These are phyloP conservation scores for Butyriboletus appendiculatus DNA, from an alignment of 1,284 basidiomycete species.

Conservation along the genomic window DNA sequence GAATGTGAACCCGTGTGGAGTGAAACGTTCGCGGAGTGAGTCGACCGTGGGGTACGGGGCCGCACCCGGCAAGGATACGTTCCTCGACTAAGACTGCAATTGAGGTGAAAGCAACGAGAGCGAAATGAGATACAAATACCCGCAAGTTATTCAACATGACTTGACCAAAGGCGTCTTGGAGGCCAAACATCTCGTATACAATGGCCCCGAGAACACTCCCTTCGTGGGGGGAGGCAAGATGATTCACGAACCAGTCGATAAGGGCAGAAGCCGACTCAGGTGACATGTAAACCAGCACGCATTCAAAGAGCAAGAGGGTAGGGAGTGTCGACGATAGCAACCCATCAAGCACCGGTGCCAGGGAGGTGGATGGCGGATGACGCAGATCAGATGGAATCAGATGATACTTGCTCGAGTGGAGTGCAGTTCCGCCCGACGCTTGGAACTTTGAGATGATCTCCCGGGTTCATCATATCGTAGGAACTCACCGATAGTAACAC, in stretches of 20 bases:
- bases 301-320: conserved; percentile 88
- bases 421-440: conserved; percentile 70
- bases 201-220: conserved; percentile 50
- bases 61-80: conserved; percentile 75
- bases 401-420: conserved; percentile 69
- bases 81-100: conserved; percentile 56
- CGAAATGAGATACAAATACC: conserved; percentile 41
- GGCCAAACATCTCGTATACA: conserved; percentile 90
- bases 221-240: conserved; percentile 39
- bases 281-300: conserved; percentile 88
- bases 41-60: conserved; percentile 48
- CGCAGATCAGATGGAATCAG: conserved; percentile 80
- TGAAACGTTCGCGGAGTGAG: conserved; percentile 64
- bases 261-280: conserved; percentile 59
- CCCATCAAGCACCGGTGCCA: conserved; percentile 41
- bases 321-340: conserved; percentile 68
- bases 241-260: conserved; percentile 74
- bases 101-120: background rate
- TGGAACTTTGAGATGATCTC: conserved; percentile 10
- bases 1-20: conserved; percentile 50
- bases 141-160: conserved; percentile 88
- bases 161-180: conserved; percentile 81
- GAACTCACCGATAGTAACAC: conserved; percentile 45
- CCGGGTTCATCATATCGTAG: background rate
- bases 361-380: conserved; percentile 42